phyloP scores from a whole-genome alignment of 345 rosid genomes.

The Punica granatum region DNA sequence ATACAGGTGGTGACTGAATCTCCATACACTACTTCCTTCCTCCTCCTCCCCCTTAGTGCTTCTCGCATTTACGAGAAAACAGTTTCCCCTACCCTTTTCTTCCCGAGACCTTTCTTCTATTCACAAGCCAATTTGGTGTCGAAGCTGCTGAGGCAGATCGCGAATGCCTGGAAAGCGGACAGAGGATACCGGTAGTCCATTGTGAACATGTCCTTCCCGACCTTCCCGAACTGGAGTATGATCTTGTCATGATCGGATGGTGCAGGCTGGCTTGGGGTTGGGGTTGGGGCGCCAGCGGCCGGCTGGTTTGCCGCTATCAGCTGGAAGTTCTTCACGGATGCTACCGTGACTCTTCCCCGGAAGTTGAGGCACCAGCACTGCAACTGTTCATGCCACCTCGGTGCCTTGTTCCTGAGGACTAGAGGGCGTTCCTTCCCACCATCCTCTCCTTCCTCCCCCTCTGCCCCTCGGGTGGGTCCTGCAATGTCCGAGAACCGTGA shows the following conservation, averaged over 20 bases:
- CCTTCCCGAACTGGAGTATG: slow-evolving; percentile 94
- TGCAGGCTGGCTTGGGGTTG: slow-evolving; percentile 22
- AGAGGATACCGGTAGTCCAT: slow-evolving; percentile 96
- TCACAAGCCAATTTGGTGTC: slow-evolving; percentile 99
- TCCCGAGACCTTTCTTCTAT: slow-evolving; percentile 24
- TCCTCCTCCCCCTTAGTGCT: neutral
- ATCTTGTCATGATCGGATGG: slow-evolving; percentile 68
- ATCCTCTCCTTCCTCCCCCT: slow-evolving; percentile 18
- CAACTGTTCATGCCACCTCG: slow-evolving; percentile 50
- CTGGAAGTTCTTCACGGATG: slow-evolving; percentile 49
- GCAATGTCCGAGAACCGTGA: slow-evolving; percentile 35
- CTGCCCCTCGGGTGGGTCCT: slow-evolving; percentile 14
- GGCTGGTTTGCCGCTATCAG: slow-evolving; percentile 37
- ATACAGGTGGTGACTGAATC: neutral
- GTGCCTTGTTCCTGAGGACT: slow-evolving; percentile 37
- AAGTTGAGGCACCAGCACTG: slow-evolving; percentile 53
- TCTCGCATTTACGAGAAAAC: neutral
- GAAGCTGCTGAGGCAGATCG: slow-evolving; percentile 98
- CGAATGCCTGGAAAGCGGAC: slow-evolving; percentile 96
- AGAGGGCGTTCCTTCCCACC: slow-evolving; percentile 30
- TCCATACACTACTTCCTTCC: neutral
- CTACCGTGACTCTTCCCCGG: slow-evolving; percentile 45
- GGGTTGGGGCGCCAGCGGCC: slow-evolving; percentile 15
- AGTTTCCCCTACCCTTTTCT: neutral
- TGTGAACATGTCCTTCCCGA: slow-evolving; percentile 94